Percentiles rank a stretch among this genome's conserved stretches.
Conservation (phyloP, 1,284 basidiomycete genomes). For the Amylostereum areolatum region DNA sequence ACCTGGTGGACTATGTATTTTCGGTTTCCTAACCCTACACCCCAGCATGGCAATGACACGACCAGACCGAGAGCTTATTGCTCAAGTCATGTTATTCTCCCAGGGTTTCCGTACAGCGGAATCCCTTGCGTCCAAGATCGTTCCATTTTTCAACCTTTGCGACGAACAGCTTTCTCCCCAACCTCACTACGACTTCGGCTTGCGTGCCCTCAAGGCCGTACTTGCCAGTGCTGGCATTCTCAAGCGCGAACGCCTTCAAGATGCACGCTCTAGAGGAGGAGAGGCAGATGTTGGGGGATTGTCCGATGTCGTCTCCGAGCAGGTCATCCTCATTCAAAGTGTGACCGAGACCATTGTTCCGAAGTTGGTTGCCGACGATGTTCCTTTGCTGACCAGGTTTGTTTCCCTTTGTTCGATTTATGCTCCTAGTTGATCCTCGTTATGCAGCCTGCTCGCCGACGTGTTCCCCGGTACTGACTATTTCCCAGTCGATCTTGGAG, state of each 20-base stretch:
- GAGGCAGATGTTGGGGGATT: slow-evolving; percentile 45
- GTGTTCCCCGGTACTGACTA: slow-evolving; percentile 98
- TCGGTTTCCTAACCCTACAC: slow-evolving; percentile 9
- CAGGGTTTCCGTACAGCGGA: slow-evolving; percentile 99
- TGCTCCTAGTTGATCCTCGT: slow-evolving; percentile 9
- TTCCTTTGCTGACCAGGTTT: slow-evolving; percentile 86
- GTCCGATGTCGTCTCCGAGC: slow-evolving; percentile 76
- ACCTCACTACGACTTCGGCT: slow-evolving; percentile 98
- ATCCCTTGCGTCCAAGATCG: slow-evolving; percentile 92
- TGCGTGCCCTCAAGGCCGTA: slow-evolving; percentile 96
- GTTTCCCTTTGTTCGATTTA: slow-evolving; percentile 14
- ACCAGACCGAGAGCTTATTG: slow-evolving; percentile 96
- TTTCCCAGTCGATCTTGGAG: slow-evolving; percentile 82
- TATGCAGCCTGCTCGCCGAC: slow-evolving; percentile 80
- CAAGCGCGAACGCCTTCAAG: slow-evolving; percentile 83
- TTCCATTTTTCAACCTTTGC: slow-evolving; percentile 99
- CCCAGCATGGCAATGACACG: slow-evolving; percentile 97
- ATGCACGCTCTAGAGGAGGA: slow-evolving; percentile 36
- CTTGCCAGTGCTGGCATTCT: slow-evolving; percentile 95
- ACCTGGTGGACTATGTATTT: background rate
- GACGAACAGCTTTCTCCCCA: slow-evolving; percentile 95
- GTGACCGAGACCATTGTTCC: slow-evolving; percentile 99
- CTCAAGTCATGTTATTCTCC: slow-evolving; percentile 98
- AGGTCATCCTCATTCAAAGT: slow-evolving; percentile 97
- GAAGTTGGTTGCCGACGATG: slow-evolving; percentile 96